Percentiles rank a stretch among this genome's conserved stretches.
phyloP scores from a whole-genome alignment of 148 eudicot genomes.

The Dianthus caryophyllus region DNA sequence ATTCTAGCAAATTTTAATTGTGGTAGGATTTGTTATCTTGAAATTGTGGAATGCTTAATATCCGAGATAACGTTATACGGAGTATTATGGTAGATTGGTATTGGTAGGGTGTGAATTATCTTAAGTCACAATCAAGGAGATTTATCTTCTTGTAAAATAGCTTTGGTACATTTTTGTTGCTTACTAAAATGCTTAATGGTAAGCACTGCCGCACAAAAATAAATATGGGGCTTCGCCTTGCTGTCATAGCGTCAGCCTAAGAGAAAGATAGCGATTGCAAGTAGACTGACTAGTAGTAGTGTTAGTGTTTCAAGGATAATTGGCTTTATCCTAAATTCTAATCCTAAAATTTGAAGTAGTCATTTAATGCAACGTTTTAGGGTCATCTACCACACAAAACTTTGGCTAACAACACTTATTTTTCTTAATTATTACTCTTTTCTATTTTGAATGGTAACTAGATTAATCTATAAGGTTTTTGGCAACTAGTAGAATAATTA shows the following conservation, averaged over 20 bases:
- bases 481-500: no score
- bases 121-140: slow-evolving; percentile 23
- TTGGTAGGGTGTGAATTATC: slow-evolving; percentile 26
- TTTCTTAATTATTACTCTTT: no score
- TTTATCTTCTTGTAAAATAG: slow-evolving; percentile 20
- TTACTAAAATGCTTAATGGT: slow-evolving; percentile 8
- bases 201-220: slow-evolving; percentile 19
- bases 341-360: slow-evolving; percentile 28
- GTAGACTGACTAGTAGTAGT: slow-evolving; percentile 12
- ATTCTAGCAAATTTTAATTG: neutral
- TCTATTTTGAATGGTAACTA: no score
- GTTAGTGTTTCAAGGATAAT: slow-evolving; percentile 7
- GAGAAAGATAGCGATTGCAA: slow-evolving; percentile 36
- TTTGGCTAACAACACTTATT: slow-evolving; percentile 37
- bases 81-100: no score
- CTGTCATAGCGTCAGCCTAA: slow-evolving; percentile 13
- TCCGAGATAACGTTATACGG: slow-evolving; percentile 19
- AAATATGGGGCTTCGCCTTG: slow-evolving; percentile 23
- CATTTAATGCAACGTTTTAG: slow-evolving; percentile 48
- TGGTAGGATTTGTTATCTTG: slow-evolving; percentile 15
- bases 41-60: slow-evolving; percentile 21
- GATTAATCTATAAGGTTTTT: no score
- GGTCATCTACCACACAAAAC: slow-evolving; percentile 55
- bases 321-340: slow-evolving; percentile 31
- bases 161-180: slow-evolving; percentile 24